Evolutionary conservation across 371 early-diverging fungal species (phyloP).

Genomic region (Mortierella sp.): DNA sequence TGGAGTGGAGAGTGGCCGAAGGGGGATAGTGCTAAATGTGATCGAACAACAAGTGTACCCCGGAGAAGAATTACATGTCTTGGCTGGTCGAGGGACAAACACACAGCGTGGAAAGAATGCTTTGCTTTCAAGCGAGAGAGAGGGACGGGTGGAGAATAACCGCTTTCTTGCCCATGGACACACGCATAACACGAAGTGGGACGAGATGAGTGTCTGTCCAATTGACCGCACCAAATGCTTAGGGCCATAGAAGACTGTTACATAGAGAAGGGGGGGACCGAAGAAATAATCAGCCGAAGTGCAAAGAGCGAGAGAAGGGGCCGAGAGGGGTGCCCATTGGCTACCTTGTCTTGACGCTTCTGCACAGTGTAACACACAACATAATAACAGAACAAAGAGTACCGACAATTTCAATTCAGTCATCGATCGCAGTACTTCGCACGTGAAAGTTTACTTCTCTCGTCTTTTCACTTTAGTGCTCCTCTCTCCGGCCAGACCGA

Average conservation of each 20-base stretch:
- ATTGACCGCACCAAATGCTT: not conserved
- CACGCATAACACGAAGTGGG: not conserved
- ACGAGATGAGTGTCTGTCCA: not conserved
- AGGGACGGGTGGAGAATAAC: slow-evolving; percentile 1
- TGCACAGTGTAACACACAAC: not conserved
- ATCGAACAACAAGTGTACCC: slow-evolving; percentile 2
- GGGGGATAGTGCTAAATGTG: not conserved
- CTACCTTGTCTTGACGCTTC: not conserved
- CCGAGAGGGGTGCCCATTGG: slow-evolving; percentile 9
- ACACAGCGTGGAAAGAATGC: slow-evolving; percentile 2
- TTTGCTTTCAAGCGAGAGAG: not conserved
- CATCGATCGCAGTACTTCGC: not conserved
- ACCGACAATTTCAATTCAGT: not conserved
- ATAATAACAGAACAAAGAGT: too few species aligned
- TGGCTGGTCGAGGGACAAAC: not conserved
- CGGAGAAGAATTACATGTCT: not conserved
- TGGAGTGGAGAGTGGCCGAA: not conserved
- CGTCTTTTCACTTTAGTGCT: not conserved
- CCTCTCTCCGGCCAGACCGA: slow-evolving; percentile 12
- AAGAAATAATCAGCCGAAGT: slow-evolving; percentile 14
- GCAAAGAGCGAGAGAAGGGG: not conserved
- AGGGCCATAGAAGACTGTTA: not conserved
- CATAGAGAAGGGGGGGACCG: not conserved
- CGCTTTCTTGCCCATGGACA: slow-evolving; percentile 21
- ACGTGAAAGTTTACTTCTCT: slow-evolving; percentile 10